These are phyloP conservation scores for Ophiostoma piceae DNA, from an alignment of 2,329 filamentous ascomycete species.

Conservation along the genomic window DNA sequence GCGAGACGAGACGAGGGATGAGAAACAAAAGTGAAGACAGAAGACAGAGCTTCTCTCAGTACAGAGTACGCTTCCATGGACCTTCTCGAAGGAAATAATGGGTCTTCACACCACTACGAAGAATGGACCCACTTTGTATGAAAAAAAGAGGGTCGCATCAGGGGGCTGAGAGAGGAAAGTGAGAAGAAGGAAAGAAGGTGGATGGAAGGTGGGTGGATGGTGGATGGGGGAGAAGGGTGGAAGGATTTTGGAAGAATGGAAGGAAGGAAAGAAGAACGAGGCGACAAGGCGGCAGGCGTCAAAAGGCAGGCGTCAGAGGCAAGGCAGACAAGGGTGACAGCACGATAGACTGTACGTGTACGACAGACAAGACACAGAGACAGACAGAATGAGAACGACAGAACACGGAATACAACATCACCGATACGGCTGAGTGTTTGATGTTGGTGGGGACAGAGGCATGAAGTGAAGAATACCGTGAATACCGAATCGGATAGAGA, in stretches of 20 bases:
- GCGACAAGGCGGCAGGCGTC: too few relatives aligned
- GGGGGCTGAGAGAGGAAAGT: neutral
- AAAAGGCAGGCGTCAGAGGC: neutral
- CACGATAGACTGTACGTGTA: neutral
- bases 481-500: neutral
- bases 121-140: neutral
- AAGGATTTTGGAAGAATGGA: neutral
- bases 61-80: too few relatives aligned
- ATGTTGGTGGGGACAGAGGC: neutral
- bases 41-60: too few relatives aligned
- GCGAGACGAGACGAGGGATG: neutral
- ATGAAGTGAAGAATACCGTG: neutral
- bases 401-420: neutral
- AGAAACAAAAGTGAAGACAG: neutral
- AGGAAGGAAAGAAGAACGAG: neutral
- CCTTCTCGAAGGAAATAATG: conserved; percentile 9
- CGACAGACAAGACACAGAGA: too few relatives aligned
- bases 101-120: neutral
- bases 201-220: neutral
- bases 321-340: neutral
- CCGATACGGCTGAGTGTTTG: conserved; percentile 7
- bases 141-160: neutral
- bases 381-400: neutral
- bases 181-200: neutral
- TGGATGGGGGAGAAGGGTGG: too few relatives aligned